Evolutionary conservation across 257 asterid species (phyloP).

Genomic region (Dorcoceras hygrometricum): DNA sequence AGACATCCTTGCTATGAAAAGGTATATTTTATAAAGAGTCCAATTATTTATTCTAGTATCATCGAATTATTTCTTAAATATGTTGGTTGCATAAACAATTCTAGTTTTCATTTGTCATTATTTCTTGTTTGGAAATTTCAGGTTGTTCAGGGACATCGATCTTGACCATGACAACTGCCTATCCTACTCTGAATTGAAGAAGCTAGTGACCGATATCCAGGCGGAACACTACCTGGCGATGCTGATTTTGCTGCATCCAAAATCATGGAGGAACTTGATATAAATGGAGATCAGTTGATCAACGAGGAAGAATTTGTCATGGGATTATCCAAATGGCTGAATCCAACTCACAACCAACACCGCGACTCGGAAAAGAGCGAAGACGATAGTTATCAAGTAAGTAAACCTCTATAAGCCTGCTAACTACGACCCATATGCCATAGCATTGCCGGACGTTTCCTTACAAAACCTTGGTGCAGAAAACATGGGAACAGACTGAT

Average conservation of each 20-base stretch:
- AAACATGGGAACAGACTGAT: conserved; percentile 58
- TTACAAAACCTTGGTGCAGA: conserved; percentile 29
- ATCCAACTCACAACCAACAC: background rate
- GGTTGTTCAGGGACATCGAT: conserved; percentile 42
- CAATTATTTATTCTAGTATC: background rate
- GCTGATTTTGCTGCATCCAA: conserved; percentile 38
- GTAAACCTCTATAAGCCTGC: background rate
- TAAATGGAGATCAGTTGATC: conserved; percentile 27
- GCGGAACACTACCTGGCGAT: conserved; percentile 32
- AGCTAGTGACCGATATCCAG: conserved; percentile 35
- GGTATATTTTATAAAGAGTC: background rate
- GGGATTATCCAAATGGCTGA: conserved; percentile 30
- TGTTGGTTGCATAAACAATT: background rate
- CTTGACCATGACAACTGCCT: conserved; percentile 38
- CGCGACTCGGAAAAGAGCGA: conserved; percentile 25
- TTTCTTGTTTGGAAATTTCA: background rate
- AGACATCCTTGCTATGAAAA: conserved; percentile 24
- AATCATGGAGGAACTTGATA: conserved; percentile 26
- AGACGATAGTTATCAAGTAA: conserved; percentile 37
- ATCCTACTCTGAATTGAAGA: conserved; percentile 41
- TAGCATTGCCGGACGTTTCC: background rate
- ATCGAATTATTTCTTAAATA: background rate
- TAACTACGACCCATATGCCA: background rate
- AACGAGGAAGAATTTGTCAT: conserved; percentile 30
- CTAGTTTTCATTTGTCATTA: background rate